Evolutionary conservation across 83 land plant species (phyloP).

Genomic region (Thuja plicata): DNA sequence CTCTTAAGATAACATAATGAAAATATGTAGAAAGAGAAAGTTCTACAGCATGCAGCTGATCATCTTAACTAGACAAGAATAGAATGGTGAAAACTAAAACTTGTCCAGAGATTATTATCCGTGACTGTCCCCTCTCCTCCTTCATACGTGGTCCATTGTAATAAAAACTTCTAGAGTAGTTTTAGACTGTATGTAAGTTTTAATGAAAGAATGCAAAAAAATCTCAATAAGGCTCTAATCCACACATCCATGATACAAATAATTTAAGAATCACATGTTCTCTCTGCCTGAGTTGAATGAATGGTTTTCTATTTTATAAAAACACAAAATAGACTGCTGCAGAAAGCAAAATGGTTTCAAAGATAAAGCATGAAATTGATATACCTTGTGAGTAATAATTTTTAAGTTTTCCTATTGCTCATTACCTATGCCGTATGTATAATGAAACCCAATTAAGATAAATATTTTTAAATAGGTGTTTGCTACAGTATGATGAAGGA

Average conservation of each 20-base stretch:
- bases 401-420: conserved; percentile 1
- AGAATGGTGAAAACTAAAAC: background rate
- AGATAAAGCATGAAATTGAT: background rate
- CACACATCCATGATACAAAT: background rate
- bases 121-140: background rate
- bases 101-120: background rate
- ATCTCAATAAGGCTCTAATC: background rate
- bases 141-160: background rate
- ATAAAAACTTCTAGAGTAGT: background rate
- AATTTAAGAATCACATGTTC: background rate
- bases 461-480: background rate
- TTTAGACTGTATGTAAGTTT: background rate
- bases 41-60: background rate
- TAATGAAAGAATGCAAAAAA: background rate
- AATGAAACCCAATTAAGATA: background rate
- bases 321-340: background rate
- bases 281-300: background rate
- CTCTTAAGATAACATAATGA: background rate
- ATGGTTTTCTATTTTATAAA: background rate
- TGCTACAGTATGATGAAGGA: background rate
- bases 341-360: background rate
- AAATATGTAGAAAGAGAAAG: background rate
- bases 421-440: background rate
- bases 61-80: background rate
- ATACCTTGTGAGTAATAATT: background rate